Evolutionary conservation across 257 asterid genomes (phyloP).

Genomic region (Datura wrightii): DNA sequence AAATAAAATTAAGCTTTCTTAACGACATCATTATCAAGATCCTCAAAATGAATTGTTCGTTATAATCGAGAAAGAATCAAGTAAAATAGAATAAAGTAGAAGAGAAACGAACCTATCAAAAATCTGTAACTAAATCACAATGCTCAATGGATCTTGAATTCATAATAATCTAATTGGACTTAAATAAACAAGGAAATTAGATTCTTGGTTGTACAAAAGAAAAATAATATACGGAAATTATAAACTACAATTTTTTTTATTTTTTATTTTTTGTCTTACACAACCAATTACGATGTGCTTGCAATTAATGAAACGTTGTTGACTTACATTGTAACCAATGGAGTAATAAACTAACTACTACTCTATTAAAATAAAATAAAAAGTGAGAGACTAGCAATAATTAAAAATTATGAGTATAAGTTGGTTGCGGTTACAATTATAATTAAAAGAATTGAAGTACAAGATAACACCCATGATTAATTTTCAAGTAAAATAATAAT

Average conservation of each 20-base stretch:
- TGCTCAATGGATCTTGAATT: background rate
- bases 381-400: background rate
- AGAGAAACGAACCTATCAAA: background rate
- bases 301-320: conserved; percentile 16
- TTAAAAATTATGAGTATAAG: background rate
- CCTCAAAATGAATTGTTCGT: conserved; percentile 1
- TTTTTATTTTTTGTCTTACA: background rate
- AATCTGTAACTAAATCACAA: conserved; percentile 3
- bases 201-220: background rate
- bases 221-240: background rate
- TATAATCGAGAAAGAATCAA: background rate
- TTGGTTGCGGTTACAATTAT: background rate
- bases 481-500: background rate
- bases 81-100: conserved; percentile 21
- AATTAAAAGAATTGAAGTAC: background rate
- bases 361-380: background rate
- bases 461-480: background rate
- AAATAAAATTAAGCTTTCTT: conserved; percentile 24
- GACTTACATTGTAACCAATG: conserved; percentile 19
- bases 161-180: background rate
- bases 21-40: background rate
- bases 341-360: background rate
- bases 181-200: background rate
- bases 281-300: conserved; percentile 13
- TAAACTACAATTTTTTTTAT: too few relatives aligned